A percentile compares a stretch with the other conserved stretches of the same genome.
Evolutionary conservation across 2,329 filamentous ascomycete species (phyloP).

Genomic region (Chaetomium globosum): DNA sequence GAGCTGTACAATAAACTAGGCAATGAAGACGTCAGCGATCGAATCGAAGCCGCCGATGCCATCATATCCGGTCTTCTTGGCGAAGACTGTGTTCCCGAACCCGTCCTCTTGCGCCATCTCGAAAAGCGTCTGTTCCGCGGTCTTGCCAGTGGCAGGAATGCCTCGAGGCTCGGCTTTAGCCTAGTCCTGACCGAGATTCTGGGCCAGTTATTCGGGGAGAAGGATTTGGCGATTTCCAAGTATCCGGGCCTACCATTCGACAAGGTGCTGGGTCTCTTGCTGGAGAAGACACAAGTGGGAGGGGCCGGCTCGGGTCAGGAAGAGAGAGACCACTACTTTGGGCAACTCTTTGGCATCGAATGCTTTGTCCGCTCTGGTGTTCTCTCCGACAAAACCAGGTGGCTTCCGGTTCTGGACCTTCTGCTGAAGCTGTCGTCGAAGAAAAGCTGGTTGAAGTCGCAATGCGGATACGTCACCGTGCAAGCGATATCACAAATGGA

Average conservation of each 20-base stretch:
- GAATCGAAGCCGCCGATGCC: constrained; percentile 61
- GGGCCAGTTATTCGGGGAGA: constrained; percentile 65
- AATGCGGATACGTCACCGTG: constrained; percentile 81
- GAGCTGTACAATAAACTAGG: constrained; percentile 63
- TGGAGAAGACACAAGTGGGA: constrained; percentile 58
- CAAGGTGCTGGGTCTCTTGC: constrained; percentile 54
- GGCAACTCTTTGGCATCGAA: constrained; percentile 83
- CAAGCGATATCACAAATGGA: constrained; percentile 68
- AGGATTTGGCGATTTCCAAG: constrained; percentile 49
- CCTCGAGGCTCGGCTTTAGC: constrained; percentile 84
- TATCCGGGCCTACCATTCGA: constrained; percentile 61
- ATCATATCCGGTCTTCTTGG: constrained; percentile 60
- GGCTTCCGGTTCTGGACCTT: constrained; percentile 69
- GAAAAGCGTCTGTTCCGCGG: constrained; percentile 78
- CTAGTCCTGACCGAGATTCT: constrained; percentile 83
- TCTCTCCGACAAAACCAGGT: constrained; percentile 65
- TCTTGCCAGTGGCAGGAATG: constrained; percentile 86
- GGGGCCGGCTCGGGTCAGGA: constrained; percentile 68
- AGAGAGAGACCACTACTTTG: constrained; percentile 81
- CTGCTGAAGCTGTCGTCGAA: constrained; percentile 74
- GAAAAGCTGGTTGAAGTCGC: constrained; percentile 86
- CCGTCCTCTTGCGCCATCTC: constrained; percentile 60
- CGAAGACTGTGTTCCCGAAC: constrained; percentile 53
- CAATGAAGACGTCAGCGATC: constrained; percentile 59
- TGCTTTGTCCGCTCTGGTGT: constrained; percentile 80